Evolutionary conservation across 768 basidiomycete genomes (phyloP).

Genomic region (Rhizopogon vesiculosus): DNA sequence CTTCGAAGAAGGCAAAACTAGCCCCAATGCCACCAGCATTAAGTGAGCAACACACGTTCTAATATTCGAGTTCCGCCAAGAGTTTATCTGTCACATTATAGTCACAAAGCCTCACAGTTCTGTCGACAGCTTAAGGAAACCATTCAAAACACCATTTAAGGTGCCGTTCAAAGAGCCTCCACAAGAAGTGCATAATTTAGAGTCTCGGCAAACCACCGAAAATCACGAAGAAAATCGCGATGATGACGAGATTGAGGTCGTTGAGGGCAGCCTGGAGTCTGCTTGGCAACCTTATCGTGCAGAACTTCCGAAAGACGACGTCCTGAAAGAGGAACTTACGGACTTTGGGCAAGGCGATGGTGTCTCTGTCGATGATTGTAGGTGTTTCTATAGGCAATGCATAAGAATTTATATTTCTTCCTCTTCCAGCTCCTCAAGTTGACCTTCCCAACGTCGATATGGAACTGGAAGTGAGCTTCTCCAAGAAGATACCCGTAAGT

Average conservation of each 20-base stretch:
- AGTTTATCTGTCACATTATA: constrained; percentile 10
- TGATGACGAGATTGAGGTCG: neutral
- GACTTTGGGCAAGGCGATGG: neutral
- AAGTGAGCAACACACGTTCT: constrained; percentile 8
- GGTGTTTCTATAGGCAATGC: neutral
- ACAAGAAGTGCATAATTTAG: neutral
- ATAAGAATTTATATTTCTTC: neutral
- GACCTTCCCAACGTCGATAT: constrained; percentile 26
- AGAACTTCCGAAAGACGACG: neutral
- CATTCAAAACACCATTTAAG: constrained; percentile 43
- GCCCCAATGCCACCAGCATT: constrained; percentile 18
- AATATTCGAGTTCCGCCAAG: neutral
- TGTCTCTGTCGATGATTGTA: neutral
- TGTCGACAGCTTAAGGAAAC: constrained; percentile 38
- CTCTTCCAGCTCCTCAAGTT: constrained; percentile 5
- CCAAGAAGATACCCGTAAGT: constrained; percentile 38
- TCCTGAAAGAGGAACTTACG: neutral
- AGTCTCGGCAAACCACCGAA: neutral
- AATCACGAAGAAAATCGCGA: neutral
- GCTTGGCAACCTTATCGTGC: constrained; percentile 2
- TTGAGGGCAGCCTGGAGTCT: constrained; percentile 7
- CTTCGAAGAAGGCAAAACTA: constrained; percentile 18
- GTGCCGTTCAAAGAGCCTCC: constrained; percentile 28
- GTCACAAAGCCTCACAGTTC: constrained; percentile 47
- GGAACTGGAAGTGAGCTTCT: constrained; percentile 35